A percentile compares a stretch with the other conserved stretches of the same genome.
Conservation (phyloP, 164 flowering plant species). For the Vitis vinifera region DNA sequence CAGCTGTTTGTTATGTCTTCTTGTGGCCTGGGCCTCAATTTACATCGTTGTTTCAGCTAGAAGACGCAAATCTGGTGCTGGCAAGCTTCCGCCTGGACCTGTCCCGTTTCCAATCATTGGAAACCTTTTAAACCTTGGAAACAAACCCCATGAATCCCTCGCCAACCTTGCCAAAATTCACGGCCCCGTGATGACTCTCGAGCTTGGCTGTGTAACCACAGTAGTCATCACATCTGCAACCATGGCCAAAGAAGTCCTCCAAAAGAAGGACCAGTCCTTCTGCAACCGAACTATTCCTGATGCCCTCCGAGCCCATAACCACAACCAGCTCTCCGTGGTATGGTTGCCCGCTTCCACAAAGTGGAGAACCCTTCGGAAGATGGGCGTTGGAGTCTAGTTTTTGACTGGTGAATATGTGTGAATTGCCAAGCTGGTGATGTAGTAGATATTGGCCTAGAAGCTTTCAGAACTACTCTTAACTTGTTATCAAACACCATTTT, state of each 20-base stretch:
- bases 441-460: slow-evolving; percentile 37
- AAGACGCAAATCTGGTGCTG: too few species aligned
- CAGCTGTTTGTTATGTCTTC: too few species aligned
- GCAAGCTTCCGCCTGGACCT: slow-evolving; percentile 26
- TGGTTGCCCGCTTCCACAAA: slow-evolving; percentile 18
- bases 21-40: too few species aligned
- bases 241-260: slow-evolving; percentile 34
- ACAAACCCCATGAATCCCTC: slow-evolving; percentile 12
- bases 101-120: slow-evolving; percentile 17
- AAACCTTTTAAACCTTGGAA: slow-evolving; percentile 13
- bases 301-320: slow-evolving; percentile 12
- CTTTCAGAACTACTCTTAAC: slow-evolving; percentile 30
- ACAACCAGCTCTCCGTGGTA: slow-evolving; percentile 5
- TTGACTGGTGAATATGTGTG: too few species aligned
- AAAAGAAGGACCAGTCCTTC: slow-evolving; percentile 27
- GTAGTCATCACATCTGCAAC: slow-evolving; percentile 25
- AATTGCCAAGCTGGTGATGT: slow-evolving; percentile 17
- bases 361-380: slow-evolving; percentile 34
- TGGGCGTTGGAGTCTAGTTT: too few species aligned
- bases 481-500: slow-evolving; percentile 32
- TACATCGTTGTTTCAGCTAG: too few species aligned
- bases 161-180: slow-evolving; percentile 11
- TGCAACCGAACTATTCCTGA: slow-evolving; percentile 21
- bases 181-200: slow-evolving; percentile 29
- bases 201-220: slow-evolving; percentile 27